These are phyloP conservation scores for Fusarium austroafricanum DNA, from an alignment of 2,329 filamentous ascomycete species.

Conservation along the genomic window DNA sequence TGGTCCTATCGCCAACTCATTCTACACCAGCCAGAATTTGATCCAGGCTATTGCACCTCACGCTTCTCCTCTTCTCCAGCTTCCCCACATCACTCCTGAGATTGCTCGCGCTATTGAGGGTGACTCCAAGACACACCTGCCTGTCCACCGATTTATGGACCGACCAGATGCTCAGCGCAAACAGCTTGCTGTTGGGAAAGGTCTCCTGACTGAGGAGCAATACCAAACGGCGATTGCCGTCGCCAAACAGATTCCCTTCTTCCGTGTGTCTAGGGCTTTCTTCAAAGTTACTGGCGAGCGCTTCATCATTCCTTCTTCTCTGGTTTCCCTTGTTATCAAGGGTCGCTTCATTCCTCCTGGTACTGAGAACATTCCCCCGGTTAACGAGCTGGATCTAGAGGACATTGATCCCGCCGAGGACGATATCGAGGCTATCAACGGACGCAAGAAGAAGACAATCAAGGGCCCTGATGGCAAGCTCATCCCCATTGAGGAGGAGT, in stretches of 20 bases:
- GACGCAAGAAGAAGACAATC: conserved; percentile 76
- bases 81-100: conserved; percentile 83
- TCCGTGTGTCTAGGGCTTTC: conserved; percentile 91
- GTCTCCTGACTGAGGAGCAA: conserved; percentile 78
- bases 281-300: conserved; percentile 98
- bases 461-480: conserved; percentile 71
- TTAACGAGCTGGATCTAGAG: conserved; percentile 84
- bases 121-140: conserved; percentile 78
- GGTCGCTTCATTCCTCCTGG: conserved; percentile 93
- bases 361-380: conserved; percentile 75
- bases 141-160: conserved; percentile 89
- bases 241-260: conserved; percentile 83
- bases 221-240: conserved; percentile 81
- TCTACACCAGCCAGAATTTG: conserved; percentile 84
- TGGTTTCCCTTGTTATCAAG: conserved; percentile 96
- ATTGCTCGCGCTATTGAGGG: conserved; percentile 77
- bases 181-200: conserved; percentile 75
- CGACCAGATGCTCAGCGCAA: conserved; percentile 80
- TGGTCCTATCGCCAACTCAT: conserved; percentile 82
- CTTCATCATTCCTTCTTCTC: conserved; percentile 88
- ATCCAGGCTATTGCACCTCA: conserved; percentile 89
- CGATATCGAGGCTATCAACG: conserved; percentile 86
- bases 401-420: conserved; percentile 94
- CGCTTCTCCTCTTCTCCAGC: conserved; percentile 88
- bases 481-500: conserved; percentile 68